Conservation (phyloP, 768 basidiomycete species). For the Termitomyces sp. region DNA sequence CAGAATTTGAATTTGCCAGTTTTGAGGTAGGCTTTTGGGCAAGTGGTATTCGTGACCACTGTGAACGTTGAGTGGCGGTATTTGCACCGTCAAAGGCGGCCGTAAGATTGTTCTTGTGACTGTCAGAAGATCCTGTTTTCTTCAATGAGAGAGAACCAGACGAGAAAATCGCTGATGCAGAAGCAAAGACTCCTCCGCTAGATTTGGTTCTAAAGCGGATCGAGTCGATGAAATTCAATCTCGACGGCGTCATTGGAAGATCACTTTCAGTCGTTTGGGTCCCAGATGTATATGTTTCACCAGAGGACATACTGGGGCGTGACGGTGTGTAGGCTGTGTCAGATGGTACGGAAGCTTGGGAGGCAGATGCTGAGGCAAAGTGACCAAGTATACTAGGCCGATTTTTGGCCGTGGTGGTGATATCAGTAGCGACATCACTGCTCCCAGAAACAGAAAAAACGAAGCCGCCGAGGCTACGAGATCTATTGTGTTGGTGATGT, state of each 20-base stretch:
- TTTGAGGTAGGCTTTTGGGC: conserved; percentile 22
- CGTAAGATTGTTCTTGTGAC: conserved; percentile 4
- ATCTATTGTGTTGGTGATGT: conserved; percentile 37
- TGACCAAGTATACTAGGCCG: conserved; percentile 64
- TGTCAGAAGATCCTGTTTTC: conserved; percentile 14
- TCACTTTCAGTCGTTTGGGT: conserved; percentile 41
- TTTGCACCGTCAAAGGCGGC: conserved; percentile 11
- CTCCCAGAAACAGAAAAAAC: conserved; percentile 13
- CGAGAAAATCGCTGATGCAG: conserved; percentile 19
- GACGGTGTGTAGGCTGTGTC: conserved; percentile 37
- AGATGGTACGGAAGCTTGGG: conserved; percentile 37
- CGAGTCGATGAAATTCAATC: conserved; percentile 34
- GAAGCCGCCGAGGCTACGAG: conserved; percentile 44
- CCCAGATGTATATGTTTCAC: conserved; percentile 46
- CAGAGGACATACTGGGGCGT: conserved; percentile 58
- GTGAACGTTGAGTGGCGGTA: conserved; percentile 5
- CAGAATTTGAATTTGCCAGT: conserved; percentile 15
- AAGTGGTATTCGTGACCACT: conserved; percentile 23
- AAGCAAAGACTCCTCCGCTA: conserved; percentile 25
- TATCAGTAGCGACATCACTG: conserved; percentile 8
- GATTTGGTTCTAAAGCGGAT: conserved; percentile 30
- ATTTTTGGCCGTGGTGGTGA: conserved; percentile 38
- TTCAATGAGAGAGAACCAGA: conserved; percentile 27
- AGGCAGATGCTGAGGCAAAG: conserved; percentile 45
- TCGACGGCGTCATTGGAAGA: conserved; percentile 33